Evolutionary conservation across 176 grass and related monocot genomes (phyloP).

Genomic region (Eragrostis curvula): DNA sequence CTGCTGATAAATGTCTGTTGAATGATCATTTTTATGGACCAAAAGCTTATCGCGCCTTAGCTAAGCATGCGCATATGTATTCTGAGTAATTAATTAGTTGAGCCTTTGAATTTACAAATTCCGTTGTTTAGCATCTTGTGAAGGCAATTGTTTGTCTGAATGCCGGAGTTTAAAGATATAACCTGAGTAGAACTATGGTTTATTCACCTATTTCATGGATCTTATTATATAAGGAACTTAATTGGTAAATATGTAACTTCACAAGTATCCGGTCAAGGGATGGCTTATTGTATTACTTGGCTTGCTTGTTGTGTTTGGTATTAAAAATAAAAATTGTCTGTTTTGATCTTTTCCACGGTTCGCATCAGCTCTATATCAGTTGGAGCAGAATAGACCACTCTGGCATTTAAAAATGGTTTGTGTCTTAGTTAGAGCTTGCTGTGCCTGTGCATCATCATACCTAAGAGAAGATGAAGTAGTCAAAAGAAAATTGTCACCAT

Average conservation of each 20-base stretch:
- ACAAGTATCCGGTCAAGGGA: not conserved
- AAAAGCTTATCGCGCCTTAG: conserved; percentile 19
- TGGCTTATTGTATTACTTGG: not conserved
- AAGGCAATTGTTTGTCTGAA: not conserved
- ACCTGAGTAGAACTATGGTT: not conserved
- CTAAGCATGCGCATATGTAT: not conserved
- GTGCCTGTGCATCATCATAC: not conserved
- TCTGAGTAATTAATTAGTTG: not conserved
- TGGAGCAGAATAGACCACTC: conserved; percentile 7
- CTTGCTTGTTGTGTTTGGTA: conserved; percentile 26
- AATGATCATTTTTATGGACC: conserved; percentile 16
- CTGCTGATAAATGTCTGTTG: not conserved
- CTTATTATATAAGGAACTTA: conserved; percentile 19
- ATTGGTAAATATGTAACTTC: not conserved
- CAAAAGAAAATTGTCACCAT: conserved; percentile 24
- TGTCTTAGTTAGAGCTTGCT: not conserved
- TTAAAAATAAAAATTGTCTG: not conserved
- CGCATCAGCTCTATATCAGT: conserved; percentile 3
- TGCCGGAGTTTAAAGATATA: conserved; percentile 11
- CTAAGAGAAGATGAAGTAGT: conserved; percentile 19
- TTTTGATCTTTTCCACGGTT: conserved; percentile 34
- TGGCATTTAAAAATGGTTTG: not conserved
- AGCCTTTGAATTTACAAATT: not conserved
- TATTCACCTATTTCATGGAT: conserved; percentile 22
- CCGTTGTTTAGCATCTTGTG: not conserved